Conservation (phyloP, 176 grass and related monocot species). For the Tillandsia leiboldiana region DNA sequence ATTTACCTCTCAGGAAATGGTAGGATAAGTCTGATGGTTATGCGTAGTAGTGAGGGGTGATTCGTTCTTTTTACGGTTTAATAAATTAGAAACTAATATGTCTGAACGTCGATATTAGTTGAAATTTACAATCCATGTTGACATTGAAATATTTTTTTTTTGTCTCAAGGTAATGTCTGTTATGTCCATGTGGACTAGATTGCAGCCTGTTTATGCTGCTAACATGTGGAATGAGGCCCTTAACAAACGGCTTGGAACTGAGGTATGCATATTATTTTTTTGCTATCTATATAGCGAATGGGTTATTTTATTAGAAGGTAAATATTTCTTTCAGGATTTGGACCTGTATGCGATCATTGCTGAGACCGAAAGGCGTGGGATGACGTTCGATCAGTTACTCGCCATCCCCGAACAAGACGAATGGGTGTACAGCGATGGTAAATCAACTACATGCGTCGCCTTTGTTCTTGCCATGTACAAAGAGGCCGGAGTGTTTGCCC, state of each 20-base stretch:
- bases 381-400: slow-evolving; percentile 93
- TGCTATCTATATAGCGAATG: background rate
- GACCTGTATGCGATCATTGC: slow-evolving; percentile 74
- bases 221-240: slow-evolving; percentile 99
- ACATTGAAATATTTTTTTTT: background rate
- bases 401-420: slow-evolving; percentile 93
- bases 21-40: no score
- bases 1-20: no score
- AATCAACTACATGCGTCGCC: slow-evolving; percentile 92
- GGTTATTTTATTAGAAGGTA: background rate
- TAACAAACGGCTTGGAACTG: slow-evolving; percentile 88
- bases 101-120: background rate
- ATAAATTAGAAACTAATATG: no score
- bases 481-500: slow-evolving; percentile 73
- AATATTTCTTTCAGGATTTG: slow-evolving; percentile 42
- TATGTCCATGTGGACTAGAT: slow-evolving; percentile 97
- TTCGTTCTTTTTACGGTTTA: no score
- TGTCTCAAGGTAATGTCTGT: slow-evolving; percentile 74
- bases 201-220: slow-evolving; percentile 86
- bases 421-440: slow-evolving; percentile 94
- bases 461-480: slow-evolving; percentile 96
- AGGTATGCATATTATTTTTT: slow-evolving; percentile 37
- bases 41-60: no score
- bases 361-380: slow-evolving; percentile 77
- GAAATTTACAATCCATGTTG: background rate